Evolutionary conservation across 2,329 filamentous ascomycete species (phyloP).

Genomic region (Colletotrichum cordylinicola): DNA sequence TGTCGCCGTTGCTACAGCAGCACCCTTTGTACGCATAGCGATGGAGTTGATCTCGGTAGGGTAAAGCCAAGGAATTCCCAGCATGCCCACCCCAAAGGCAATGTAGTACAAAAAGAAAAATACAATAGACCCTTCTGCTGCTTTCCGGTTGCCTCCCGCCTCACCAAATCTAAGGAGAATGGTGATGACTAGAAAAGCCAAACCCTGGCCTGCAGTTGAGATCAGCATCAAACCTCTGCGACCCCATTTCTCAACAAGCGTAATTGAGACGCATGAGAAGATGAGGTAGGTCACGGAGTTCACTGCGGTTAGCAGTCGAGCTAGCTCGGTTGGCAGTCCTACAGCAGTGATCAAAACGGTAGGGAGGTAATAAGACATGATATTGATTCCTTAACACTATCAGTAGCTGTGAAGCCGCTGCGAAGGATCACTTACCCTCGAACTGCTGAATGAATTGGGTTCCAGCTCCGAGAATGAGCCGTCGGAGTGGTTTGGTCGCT

Average conservation of each 20-base stretch:
- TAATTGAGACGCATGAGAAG: constrained; percentile 29
- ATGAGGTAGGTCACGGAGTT: constrained; percentile 32
- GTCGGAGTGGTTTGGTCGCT: background rate
- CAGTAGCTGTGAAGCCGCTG: constrained; percentile 21
- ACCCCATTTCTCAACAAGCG: constrained; percentile 33
- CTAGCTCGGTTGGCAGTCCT: constrained; percentile 50
- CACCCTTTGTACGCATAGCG: constrained; percentile 43
- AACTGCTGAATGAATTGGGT: background rate
- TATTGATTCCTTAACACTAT: constrained; percentile 22
- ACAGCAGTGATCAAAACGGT: constrained; percentile 56
- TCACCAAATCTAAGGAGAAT: constrained; percentile 29
- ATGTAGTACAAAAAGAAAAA: constrained; percentile 37
- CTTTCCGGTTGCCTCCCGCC: constrained; percentile 21
- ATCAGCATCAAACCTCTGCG: constrained; percentile 34
- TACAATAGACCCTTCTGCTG: constrained; percentile 31
- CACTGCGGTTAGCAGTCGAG: constrained; percentile 55
- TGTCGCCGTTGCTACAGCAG: constrained; percentile 27
- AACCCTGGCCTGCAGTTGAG: constrained; percentile 29
- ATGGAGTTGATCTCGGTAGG: constrained; percentile 36
- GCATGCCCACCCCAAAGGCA: constrained; percentile 35
- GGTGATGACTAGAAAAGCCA: constrained; percentile 34
- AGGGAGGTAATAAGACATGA: constrained; percentile 39
- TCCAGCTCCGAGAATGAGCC: background rate
- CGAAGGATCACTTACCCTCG: constrained; percentile 26
- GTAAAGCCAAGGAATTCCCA: constrained; percentile 46